Conservation (phyloP, 768 basidiomycete species). For the Auricularia sp. region DNA sequence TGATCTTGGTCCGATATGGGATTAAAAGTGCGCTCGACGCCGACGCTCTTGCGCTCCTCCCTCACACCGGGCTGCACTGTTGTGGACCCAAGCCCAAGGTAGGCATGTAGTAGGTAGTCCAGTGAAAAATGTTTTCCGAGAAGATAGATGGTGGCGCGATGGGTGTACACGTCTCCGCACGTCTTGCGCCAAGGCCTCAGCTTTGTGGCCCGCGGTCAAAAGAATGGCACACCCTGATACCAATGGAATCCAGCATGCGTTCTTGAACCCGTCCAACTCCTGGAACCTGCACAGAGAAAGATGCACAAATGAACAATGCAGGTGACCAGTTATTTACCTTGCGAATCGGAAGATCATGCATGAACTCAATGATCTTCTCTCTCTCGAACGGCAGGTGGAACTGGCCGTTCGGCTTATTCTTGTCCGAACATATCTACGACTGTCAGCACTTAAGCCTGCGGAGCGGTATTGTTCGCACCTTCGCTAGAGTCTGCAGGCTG, state of each 20-base stretch:
- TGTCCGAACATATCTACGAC: conserved; percentile 82
- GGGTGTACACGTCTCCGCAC: conserved; percentile 79
- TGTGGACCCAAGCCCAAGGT: conserved; percentile 83
- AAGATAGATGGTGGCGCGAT: conserved; percentile 61
- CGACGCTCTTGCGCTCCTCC: conserved; percentile 86
- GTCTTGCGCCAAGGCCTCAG: conserved; percentile 33
- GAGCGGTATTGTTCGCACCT: conserved; percentile 40
- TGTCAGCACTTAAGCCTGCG: conserved; percentile 1
- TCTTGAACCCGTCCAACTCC: conserved; percentile 90
- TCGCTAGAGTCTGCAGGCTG: conserved; percentile 68
- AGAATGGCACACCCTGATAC: conserved; percentile 53
- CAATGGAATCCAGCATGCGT: conserved; percentile 73
- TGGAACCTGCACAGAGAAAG: conserved; percentile 35
- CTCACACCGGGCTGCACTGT: conserved; percentile 62
- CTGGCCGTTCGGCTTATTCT: conserved; percentile 95
- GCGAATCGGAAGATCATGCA: conserved; percentile 72
- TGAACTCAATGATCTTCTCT: conserved; percentile 58
- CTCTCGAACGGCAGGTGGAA: conserved; percentile 62
- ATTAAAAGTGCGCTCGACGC: conserved; percentile 79
- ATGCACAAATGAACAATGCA: too few species aligned
- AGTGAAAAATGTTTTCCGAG: conserved; percentile 87
- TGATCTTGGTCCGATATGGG: conserved; percentile 52
- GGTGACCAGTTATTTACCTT: conserved; percentile 27
- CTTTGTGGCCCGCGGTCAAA: too few species aligned
- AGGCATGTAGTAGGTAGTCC: conserved; percentile 59